A percentile compares a stretch with the other conserved stretches of the same genome.
These are phyloP conservation scores for Pythium utonaiense DNA, from an alignment of 352 stramenopile genomes.

Conservation along the genomic window DNA sequence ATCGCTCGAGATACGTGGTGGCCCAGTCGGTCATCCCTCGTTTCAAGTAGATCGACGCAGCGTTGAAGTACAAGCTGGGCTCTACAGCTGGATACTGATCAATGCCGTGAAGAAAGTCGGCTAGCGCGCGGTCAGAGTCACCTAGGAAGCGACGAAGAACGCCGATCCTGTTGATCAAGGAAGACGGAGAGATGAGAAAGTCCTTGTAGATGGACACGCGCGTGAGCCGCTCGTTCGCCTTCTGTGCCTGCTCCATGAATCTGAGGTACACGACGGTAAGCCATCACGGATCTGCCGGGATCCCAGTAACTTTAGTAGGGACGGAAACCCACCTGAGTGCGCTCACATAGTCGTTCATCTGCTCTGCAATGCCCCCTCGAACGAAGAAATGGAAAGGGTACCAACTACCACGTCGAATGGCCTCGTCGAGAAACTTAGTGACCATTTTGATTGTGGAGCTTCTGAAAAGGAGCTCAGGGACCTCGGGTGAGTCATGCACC, in stretches of 20 bases:
- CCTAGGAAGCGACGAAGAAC: slow-evolving; percentile 26
- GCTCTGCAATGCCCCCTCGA: slow-evolving; percentile 13
- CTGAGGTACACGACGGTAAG: not conserved
- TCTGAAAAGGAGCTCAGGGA: slow-evolving; percentile 1
- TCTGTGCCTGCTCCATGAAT: slow-evolving; percentile 3
- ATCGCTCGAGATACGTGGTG: slow-evolving; percentile 10
- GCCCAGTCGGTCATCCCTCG: slow-evolving; percentile 20
- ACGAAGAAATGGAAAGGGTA: slow-evolving; percentile 16
- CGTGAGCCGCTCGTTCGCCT: slow-evolving; percentile 8
- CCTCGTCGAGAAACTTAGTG: slow-evolving; percentile 8
- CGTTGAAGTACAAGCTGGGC: slow-evolving; percentile 47
- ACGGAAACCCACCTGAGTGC: slow-evolving; percentile 12
- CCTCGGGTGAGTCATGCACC: not conserved
- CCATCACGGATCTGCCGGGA: too few relatives aligned
- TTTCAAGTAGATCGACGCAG: slow-evolving; percentile 31
- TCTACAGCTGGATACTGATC: slow-evolving; percentile 30
- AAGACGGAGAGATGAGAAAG: slow-evolving; percentile 4
- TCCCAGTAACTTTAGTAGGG: too few relatives aligned
- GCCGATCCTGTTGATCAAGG: slow-evolving; percentile 51
- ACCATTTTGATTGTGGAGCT: slow-evolving; percentile 12
- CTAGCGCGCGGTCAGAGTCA: slow-evolving; percentile 27
- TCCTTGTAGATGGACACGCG: not conserved
- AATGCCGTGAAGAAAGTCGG: slow-evolving; percentile 34
- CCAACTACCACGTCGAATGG: slow-evolving; percentile 9
- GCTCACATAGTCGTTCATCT: not conserved